phyloP scores from a whole-genome alignment of 441 rosid species.

The Gossypium laxum region DNA sequence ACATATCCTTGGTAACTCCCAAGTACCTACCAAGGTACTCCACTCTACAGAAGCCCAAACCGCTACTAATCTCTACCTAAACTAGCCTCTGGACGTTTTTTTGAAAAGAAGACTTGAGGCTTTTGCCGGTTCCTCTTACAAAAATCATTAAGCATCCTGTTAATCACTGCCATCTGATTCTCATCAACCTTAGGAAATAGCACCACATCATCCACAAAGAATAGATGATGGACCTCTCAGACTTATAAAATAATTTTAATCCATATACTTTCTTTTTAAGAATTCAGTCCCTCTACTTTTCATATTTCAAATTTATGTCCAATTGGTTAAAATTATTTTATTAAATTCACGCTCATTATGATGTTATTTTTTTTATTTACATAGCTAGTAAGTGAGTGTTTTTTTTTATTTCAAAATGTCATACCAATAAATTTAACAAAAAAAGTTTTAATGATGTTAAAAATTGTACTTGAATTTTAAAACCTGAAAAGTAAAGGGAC shows the following conservation, averaged over 20 bases:
- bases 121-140: background rate
- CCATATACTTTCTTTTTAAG: background rate
- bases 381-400: background rate
- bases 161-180: background rate
- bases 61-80: no score
- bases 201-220: background rate
- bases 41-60: no score
- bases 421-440: no score
- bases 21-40: no score
- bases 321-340: no score
- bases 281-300: background rate
- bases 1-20: background rate
- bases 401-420: no score
- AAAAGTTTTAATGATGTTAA: no score
- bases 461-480: no score
- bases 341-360: background rate
- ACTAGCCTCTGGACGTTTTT: no score
- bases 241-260: no score
- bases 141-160: background rate
- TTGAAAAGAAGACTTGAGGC: no score
- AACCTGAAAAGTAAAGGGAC: background rate
- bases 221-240: background rate
- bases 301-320: background rate
- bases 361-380: no score
- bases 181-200: background rate